phyloP scores from a whole-genome alignment of 192 early-diverging fungal genomes.

The Backusella tarrabulga region DNA sequence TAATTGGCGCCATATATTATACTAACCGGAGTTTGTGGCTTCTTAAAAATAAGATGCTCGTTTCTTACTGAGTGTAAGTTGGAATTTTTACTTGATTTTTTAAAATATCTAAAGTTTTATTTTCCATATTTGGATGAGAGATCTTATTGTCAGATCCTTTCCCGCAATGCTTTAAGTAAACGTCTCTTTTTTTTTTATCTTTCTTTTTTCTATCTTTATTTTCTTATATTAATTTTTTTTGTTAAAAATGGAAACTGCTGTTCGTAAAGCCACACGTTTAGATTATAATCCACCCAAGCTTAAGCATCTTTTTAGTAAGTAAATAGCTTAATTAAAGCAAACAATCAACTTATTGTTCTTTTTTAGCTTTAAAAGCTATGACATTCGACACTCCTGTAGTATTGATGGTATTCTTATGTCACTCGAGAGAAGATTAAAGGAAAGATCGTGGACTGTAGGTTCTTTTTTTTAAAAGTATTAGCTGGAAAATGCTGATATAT shows the following conservation, averaged over 20 bases:
- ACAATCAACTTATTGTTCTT: background rate
- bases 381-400: conserved; percentile 20
- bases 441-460: conserved; percentile 66
- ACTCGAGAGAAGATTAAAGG: conserved; percentile 45
- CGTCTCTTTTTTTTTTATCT: background rate
- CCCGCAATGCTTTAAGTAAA: background rate
- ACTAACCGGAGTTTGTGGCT: no score
- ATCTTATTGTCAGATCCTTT: background rate
- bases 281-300: conserved; percentile 93
- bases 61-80: no score
- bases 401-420: conserved; percentile 52
- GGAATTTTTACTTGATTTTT: background rate
- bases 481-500: background rate
- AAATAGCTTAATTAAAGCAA: background rate
- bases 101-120: background rate
- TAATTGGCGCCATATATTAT: no score
- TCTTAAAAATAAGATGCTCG: no score
- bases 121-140: background rate
- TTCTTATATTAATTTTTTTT: background rate
- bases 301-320: conserved; percentile 82
- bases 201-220: background rate
- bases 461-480: background rate
- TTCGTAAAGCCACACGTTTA: conserved; percentile 76
- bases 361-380: conserved; percentile 24
- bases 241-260: conserved; percentile 50